phyloP scores from a whole-genome alignment of 176 grass and related monocot species.

The Secale cereale region DNA sequence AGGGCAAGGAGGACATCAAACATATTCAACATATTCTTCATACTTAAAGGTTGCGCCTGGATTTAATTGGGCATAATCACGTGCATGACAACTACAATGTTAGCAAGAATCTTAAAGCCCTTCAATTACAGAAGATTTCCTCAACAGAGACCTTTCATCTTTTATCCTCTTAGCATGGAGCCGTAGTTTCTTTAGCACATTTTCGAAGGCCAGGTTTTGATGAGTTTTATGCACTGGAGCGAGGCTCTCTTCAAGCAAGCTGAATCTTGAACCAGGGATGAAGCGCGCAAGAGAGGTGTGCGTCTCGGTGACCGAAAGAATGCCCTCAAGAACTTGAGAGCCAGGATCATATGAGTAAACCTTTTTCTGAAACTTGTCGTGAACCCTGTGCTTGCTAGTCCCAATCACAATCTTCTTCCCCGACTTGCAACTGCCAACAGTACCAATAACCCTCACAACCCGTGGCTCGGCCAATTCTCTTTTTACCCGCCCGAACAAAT shows the following conservation, averaged over 20 bases:
- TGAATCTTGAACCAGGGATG: neutral
- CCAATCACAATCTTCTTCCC: neutral
- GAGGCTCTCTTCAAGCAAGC: neutral
- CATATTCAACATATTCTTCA: no score
- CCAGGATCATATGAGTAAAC: neutral
- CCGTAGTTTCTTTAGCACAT: neutral
- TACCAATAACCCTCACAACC: neutral
- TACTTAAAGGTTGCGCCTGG: no score
- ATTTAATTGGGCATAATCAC: no score
- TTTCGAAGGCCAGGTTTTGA: neutral
- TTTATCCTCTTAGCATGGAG: neutral
- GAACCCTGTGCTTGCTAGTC: neutral
- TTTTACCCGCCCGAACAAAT: neutral
- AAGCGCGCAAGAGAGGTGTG: neutral
- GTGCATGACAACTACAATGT: no score
- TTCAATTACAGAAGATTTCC: no score
- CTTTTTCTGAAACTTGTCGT: neutral
- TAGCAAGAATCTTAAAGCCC: no score
- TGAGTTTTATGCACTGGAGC: neutral
- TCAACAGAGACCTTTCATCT: no score
- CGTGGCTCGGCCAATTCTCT: neutral
- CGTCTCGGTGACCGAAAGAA: neutral
- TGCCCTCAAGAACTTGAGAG: neutral
- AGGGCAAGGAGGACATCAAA: no score
- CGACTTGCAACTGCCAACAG: neutral